A percentile compares a stretch with the other conserved stretches of the same genome.
These are phyloP conservation scores for Gossypium raimondii DNA, from an alignment of 345 rosid genomes.

Conservation along the genomic window DNA sequence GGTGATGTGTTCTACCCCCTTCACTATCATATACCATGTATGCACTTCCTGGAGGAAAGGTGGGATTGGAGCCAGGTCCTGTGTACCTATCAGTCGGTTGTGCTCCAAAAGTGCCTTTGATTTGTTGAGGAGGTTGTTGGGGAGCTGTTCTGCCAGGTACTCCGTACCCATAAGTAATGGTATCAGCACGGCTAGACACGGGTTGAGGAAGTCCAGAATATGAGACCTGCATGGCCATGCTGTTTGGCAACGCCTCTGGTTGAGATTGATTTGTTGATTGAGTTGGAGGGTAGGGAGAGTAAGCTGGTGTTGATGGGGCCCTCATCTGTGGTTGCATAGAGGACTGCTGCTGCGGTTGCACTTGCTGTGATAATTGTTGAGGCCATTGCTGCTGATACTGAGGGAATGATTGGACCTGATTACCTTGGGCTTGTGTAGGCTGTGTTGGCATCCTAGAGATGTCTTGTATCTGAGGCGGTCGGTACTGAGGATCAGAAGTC, in stretches of 20 bases:
- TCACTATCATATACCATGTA: constrained; percentile 75
- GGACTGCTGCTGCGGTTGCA: constrained; percentile 41
- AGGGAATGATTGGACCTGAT: constrained; percentile 51
- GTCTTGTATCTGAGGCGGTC: constrained; percentile 60
- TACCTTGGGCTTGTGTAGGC: constrained; percentile 50
- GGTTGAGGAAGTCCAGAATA: constrained; percentile 73
- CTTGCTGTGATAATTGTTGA: constrained; percentile 55
- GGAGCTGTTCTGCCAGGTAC: constrained; percentile 47
- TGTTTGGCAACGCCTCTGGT: constrained; percentile 56
- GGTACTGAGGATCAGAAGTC: constrained; percentile 60
- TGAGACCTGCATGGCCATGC: constrained; percentile 65
- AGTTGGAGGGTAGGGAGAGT: constrained; percentile 52
- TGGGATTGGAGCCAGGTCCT: constrained; percentile 44
- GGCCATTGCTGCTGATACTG: constrained; percentile 80
- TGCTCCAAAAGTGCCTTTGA: constrained; percentile 53
- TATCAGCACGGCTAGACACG: constrained; percentile 51
- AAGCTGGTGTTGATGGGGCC: constrained; percentile 52
- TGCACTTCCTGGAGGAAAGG: constrained; percentile 57
- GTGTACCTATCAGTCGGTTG: constrained; percentile 63
- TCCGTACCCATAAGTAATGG: constrained; percentile 65
- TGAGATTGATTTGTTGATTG: constrained; percentile 60
- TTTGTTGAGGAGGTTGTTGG: constrained; percentile 70
- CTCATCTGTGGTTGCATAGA: constrained; percentile 62
- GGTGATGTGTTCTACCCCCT: constrained; percentile 52
- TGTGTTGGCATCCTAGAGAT: constrained; percentile 58